A percentile compares a stretch with the other conserved stretches of the same genome.
Conservation (phyloP, 2,329 filamentous ascomycete genomes). For the Neonectria neomacrospora region DNA sequence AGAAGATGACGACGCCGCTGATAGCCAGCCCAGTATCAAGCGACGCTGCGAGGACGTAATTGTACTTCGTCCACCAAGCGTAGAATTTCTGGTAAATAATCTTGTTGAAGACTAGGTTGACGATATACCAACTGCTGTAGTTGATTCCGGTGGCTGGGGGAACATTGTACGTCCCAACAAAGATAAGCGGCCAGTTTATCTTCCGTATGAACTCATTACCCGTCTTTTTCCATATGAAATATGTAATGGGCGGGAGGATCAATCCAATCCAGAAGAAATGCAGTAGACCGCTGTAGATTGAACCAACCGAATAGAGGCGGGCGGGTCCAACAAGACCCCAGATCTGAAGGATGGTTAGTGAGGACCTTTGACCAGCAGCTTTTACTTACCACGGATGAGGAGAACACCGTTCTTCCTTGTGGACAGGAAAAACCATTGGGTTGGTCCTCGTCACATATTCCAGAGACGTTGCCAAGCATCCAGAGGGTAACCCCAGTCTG, state of each 20-base stretch:
- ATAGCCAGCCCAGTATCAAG: conserved; percentile 22
- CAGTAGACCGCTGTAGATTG: conserved; percentile 12
- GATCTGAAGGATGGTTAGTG: not conserved
- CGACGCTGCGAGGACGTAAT: conserved; percentile 17
- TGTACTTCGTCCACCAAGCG: conserved; percentile 25
- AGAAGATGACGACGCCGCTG: conserved; percentile 18
- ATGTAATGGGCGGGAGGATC: conserved; percentile 18
- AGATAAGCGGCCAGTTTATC: conserved; percentile 23
- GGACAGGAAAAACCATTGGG: conserved; percentile 23
- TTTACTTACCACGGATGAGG: conserved; percentile 11
- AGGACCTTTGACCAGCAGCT: not conserved
- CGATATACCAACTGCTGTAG: conserved; percentile 22
- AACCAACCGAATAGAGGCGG: conserved; percentile 15
- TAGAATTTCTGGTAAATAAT: conserved; percentile 13
- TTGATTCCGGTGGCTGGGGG: conserved; percentile 22
- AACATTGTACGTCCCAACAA: conserved; percentile 15
- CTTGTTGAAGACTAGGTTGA: conserved; percentile 18
- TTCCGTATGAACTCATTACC: conserved; percentile 14
- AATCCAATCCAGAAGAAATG: conserved; percentile 24
- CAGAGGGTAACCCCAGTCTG: conserved; percentile 18
- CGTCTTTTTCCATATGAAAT: conserved; percentile 16
- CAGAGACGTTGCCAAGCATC: conserved; percentile 17
- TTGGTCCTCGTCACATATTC: conserved; percentile 15
- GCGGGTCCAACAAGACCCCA: conserved; percentile 22
- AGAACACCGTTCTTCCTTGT: conserved; percentile 17